Evolutionary conservation across 129 eudicot species (phyloP).

Genomic region (Artemisia tridentata): DNA sequence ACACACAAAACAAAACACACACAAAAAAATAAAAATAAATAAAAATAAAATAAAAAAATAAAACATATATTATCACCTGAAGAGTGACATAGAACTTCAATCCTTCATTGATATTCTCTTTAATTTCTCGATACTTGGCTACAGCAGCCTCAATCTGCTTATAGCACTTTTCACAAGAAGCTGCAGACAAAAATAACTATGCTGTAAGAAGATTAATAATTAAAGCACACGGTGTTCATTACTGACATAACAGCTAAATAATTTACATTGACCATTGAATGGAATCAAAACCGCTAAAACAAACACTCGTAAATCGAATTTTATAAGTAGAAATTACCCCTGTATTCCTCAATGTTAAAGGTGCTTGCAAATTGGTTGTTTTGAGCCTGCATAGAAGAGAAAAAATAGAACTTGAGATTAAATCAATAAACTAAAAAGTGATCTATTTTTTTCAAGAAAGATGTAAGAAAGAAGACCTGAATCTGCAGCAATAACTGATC

Average conservation of each 20-base stretch:
- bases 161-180: conserved; percentile 71
- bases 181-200: conserved; percentile 32
- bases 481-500: conserved; percentile 68
- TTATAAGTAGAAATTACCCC: conserved; percentile 40
- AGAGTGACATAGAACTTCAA: conserved; percentile 93
- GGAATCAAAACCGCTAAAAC: background rate
- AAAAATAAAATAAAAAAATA: too few species aligned
- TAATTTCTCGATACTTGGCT: conserved; percentile 74
- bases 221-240: background rate
- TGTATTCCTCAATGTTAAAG: conserved; percentile 78
- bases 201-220: background rate
- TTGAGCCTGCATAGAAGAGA: conserved; percentile 61
- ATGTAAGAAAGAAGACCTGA: conserved; percentile 41
- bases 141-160: conserved; percentile 94
- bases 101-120: conserved; percentile 87
- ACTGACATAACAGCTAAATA: background rate
- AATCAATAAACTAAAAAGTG: background rate
- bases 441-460: background rate
- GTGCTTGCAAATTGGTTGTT: conserved; percentile 64
- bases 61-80: conserved; percentile 47
- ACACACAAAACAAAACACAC: too few species aligned
- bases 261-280: background rate
- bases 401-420: background rate
- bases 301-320: background rate
- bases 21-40: too few species aligned